phyloP scores from a whole-genome alignment of 2,329 filamentous ascomycete genomes.

The Raffaelea albimanens region DNA sequence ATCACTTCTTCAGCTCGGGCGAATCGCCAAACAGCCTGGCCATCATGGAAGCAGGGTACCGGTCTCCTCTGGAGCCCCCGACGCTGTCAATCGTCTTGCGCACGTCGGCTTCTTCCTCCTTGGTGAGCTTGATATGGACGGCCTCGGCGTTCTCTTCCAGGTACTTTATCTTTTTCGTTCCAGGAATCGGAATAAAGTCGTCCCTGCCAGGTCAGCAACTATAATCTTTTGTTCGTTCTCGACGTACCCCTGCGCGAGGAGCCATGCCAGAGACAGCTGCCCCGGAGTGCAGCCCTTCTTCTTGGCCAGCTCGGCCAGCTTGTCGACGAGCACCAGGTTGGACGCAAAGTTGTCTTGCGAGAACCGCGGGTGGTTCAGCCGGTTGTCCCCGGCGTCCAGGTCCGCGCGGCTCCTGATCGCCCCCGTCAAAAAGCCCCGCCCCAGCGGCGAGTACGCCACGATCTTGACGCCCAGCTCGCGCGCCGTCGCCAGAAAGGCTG shows the following conservation, averaged over 20 bases:
- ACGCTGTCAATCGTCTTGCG: too few relatives aligned
- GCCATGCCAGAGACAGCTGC: slow-evolving; percentile 54
- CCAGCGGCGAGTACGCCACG: slow-evolving; percentile 50
- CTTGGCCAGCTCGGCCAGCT: slow-evolving; percentile 36
- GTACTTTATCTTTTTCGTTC: slow-evolving; percentile 36
- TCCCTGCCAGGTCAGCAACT: too few relatives aligned
- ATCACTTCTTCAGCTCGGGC: too few relatives aligned
- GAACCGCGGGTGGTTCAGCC: slow-evolving; percentile 36
- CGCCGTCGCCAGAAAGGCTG: slow-evolving; percentile 23
- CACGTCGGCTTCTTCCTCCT: too few relatives aligned
- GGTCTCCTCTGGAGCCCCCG: too few relatives aligned
- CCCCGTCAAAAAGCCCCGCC: slow-evolving; percentile 48
- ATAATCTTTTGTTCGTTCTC: too few relatives aligned
- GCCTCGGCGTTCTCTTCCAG: too few relatives aligned
- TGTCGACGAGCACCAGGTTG: slow-evolving; percentile 43
- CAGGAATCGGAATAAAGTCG: slow-evolving; percentile 49
- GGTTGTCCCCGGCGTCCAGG: slow-evolving; percentile 36
- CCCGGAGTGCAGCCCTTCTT: slow-evolving; percentile 44
- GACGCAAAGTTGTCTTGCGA: slow-evolving; percentile 40
- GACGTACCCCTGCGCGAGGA: slow-evolving; percentile 46
- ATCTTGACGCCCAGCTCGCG: slow-evolving; percentile 39
- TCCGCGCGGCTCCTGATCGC: too few relatives aligned
- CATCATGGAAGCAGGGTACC: too few relatives aligned
- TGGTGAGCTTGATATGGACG: too few relatives aligned
- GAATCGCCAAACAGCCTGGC: too few relatives aligned